Evolutionary conservation across 352 stramenopile species (phyloP).

Genomic region (Phytopythium boreale): DNA sequence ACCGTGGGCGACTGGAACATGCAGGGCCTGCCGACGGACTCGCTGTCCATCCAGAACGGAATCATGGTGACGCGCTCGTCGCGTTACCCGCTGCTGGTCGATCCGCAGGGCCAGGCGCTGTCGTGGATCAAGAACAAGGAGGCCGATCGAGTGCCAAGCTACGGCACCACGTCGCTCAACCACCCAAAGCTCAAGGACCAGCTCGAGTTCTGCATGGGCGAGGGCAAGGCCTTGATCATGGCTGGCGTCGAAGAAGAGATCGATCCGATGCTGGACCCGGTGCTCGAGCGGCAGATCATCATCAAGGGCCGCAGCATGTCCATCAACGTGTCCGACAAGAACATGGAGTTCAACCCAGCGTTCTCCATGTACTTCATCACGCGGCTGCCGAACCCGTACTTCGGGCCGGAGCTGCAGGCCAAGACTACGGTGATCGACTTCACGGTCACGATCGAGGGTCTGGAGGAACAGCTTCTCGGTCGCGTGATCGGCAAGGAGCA

Average conservation of each 20-base stretch:
- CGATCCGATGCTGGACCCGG: conserved; percentile 97
- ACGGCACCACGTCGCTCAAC: conserved; percentile 93
- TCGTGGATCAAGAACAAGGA: conserved; percentile 98
- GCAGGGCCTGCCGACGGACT: conserved; percentile 95
- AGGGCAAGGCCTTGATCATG: conserved; percentile 94
- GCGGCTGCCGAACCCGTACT: conserved; percentile 96
- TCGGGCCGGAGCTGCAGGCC: conserved; percentile 96
- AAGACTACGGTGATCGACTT: conserved; percentile 99
- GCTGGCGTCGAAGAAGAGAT: conserved; percentile 98
- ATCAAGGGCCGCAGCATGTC: conserved; percentile 95
- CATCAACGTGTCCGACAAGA: conserved; percentile 98
- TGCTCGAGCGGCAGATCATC: conserved; percentile 97
- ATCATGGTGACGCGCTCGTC: conserved; percentile 98
- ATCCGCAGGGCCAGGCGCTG: conserved; percentile 97
- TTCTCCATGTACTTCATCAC: conserved; percentile 99
- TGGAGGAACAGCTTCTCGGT: conserved; percentile 97
- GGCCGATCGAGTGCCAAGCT: conserved; percentile 91
- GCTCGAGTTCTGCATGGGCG: conserved; percentile 97
- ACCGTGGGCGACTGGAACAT: conserved; percentile 99
- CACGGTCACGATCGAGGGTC: conserved; percentile 95
- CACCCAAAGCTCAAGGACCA: conserved; percentile 98
- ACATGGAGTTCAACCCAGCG: conserved; percentile 97
- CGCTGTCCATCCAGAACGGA: conserved; percentile 97
- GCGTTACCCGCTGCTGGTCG: conserved; percentile 95
- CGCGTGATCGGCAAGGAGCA: conserved; percentile 98